A percentile compares a stretch with the other conserved stretches of the same genome.
phyloP scores from a whole-genome alignment of 2,329 filamentous ascomycete species.

The Claviceps maximensis region DNA sequence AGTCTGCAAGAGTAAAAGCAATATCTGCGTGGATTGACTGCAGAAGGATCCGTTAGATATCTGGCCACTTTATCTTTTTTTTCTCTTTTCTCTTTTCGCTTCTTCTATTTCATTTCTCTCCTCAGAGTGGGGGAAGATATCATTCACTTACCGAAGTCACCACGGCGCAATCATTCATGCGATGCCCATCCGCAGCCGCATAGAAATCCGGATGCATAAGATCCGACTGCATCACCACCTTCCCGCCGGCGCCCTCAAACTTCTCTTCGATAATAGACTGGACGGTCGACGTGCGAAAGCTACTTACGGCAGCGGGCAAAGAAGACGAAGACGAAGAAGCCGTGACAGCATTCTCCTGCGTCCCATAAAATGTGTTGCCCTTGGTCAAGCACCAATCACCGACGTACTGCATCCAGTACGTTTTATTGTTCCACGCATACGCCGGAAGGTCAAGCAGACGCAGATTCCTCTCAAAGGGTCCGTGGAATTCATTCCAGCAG shows the following conservation, averaged over 20 bases:
- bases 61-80: not conserved
- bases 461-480: constrained; percentile 27
- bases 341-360: not conserved
- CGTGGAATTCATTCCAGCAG: constrained; percentile 54
- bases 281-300: constrained; percentile 18
- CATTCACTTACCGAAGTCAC: constrained; percentile 31
- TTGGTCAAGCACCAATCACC: constrained; percentile 64
- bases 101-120: not conserved
- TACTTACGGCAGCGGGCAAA: not conserved
- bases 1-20: constrained; percentile 47
- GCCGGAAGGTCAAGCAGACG: constrained; percentile 49
- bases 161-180: constrained; percentile 28
- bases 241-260: constrained; percentile 12
- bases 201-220: constrained; percentile 25
- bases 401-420: constrained; percentile 51
- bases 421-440: constrained; percentile 62
- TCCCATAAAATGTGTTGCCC: constrained; percentile 41
- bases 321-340: not conserved
- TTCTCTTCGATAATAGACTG: constrained; percentile 24
- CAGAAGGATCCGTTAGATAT: not conserved
- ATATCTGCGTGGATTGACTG: constrained; percentile 40
- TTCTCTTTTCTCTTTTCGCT: not conserved
- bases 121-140: too few species aligned
- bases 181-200: constrained; percentile 27
- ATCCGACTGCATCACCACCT: constrained; percentile 24